Percentiles rank a stretch among this genome's conserved stretches.
phyloP scores from a whole-genome alignment of 495 filamentous ascomycete species.

The Bacidia rubella region DNA sequence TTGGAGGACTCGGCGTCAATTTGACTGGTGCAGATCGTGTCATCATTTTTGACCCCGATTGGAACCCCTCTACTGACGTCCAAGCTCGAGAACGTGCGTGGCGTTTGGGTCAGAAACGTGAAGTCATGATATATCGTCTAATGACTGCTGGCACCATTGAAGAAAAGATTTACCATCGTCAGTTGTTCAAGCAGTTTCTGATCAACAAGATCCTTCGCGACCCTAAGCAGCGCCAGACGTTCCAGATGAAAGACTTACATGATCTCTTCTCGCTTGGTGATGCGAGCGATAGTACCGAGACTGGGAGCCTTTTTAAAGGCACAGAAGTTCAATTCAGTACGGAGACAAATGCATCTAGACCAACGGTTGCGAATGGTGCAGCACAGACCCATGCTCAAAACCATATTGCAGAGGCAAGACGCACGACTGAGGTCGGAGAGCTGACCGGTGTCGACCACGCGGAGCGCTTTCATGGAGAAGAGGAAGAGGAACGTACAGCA shows the following conservation, averaged over 20 bases:
- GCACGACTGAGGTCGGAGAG: slow-evolving; percentile 26
- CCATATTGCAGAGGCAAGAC: slow-evolving; percentile 1
- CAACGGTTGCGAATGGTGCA: slow-evolving; percentile 3
- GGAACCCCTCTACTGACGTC: slow-evolving; percentile 89
- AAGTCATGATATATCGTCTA: slow-evolving; percentile 85
- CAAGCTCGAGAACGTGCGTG: slow-evolving; percentile 95
- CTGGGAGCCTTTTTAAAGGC: slow-evolving; percentile 68
- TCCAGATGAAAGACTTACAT: slow-evolving; percentile 73
- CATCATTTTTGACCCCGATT: slow-evolving; percentile 95
- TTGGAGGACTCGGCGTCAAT: slow-evolving; percentile 87
- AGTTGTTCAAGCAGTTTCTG: slow-evolving; percentile 94
- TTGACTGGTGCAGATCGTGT: slow-evolving; percentile 89
- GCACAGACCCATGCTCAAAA: slow-evolving; percentile 16
- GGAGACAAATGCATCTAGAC: slow-evolving; percentile 22
- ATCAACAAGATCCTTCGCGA: slow-evolving; percentile 89
- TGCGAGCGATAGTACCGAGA: slow-evolving; percentile 64
- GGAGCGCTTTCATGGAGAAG: slow-evolving; percentile 37
- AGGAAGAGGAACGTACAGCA: slow-evolving; percentile 24
- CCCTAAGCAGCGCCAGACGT: slow-evolving; percentile 75
- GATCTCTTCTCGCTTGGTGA: slow-evolving; percentile 76
- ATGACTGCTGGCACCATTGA: slow-evolving; percentile 98
- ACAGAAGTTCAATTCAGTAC: slow-evolving; percentile 55
- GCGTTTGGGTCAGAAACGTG: slow-evolving; percentile 85
- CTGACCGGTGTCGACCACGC: slow-evolving; percentile 46
- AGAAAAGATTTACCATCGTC: slow-evolving; percentile 96